A percentile compares a stretch with the other conserved stretches of the same genome.
phyloP scores from a whole-genome alignment of 2,329 filamentous ascomycete species.

The Endothia cerciana region DNA sequence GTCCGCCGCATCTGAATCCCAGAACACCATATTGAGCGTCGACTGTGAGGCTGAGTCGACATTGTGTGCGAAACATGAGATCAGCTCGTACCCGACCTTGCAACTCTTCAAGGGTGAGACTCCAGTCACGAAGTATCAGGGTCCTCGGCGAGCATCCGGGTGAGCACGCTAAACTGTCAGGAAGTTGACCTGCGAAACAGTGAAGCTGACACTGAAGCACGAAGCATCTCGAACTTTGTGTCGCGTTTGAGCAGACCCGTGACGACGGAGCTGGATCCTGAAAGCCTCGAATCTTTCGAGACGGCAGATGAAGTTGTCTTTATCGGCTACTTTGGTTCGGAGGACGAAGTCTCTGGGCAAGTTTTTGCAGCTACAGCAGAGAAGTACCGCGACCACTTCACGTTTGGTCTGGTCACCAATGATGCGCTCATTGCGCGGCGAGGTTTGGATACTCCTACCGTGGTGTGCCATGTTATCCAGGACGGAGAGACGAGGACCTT shows the following conservation, averaged over 20 bases:
- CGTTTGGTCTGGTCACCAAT: conserved; percentile 37
- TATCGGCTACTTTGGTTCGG: conserved; percentile 35
- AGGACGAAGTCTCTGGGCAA: conserved; percentile 30
- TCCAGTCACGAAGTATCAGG: conserved; percentile 30
- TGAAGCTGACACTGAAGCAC: background rate
- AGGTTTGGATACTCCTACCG: conserved; percentile 27
- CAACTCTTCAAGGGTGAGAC: conserved; percentile 30
- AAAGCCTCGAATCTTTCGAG: conserved; percentile 35
- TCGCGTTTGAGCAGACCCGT: conserved; percentile 35
- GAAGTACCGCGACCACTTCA: conserved; percentile 40
- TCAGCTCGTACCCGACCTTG: conserved; percentile 31
- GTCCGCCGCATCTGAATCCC: conserved; percentile 16
- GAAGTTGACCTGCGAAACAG: background rate
- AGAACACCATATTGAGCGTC: conserved; percentile 31
- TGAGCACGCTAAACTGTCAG: conserved; percentile 25
- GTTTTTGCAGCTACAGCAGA: conserved; percentile 35
- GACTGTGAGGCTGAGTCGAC: conserved; percentile 31
- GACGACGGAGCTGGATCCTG: conserved; percentile 32
- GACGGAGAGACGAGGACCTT: conserved; percentile 36
- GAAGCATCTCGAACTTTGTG: conserved; percentile 34
- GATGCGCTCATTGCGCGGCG: conserved; percentile 28
- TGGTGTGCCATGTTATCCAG: conserved; percentile 39
- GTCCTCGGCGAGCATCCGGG: conserved; percentile 31
- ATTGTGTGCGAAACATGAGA: conserved; percentile 29
- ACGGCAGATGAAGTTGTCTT: conserved; percentile 39